Evolutionary conservation across 1,284 basidiomycete genomes (phyloP).

Genomic region (Amylostereum chailletii): DNA sequence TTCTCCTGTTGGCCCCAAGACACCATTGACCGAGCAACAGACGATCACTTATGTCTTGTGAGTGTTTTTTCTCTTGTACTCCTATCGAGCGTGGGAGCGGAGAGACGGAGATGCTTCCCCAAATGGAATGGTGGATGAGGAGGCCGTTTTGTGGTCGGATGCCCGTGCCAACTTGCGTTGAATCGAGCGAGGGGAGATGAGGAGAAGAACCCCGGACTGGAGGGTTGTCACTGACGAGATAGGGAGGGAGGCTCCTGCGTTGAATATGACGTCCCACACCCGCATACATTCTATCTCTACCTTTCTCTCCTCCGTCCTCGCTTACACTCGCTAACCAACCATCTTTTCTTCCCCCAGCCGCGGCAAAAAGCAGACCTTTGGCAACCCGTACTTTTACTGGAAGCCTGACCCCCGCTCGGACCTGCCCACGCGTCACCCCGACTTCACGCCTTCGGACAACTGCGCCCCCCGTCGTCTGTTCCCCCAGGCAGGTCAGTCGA

Average conservation of each 20-base stretch:
- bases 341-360: slow-evolving; percentile 29
- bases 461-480: slow-evolving; percentile 44
- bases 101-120: no score
- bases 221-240: no score
- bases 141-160: no score
- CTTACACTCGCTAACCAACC: not conserved
- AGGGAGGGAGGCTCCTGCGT: no score
- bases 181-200: no score
- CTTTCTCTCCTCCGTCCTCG: not conserved
- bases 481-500: slow-evolving; percentile 20
- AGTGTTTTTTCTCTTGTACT: slow-evolving; percentile 18
- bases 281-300: no score
- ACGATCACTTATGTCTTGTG: slow-evolving; percentile 52
- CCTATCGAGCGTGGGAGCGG: no score
- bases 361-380: slow-evolving; percentile 37
- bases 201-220: no score
- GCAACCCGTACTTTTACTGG: slow-evolving; percentile 41
- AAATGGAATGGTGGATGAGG: no score
- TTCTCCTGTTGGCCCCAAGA: slow-evolving; percentile 15
- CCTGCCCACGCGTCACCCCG: slow-evolving; percentile 40
- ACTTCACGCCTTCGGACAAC: slow-evolving; percentile 38
- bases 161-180: no score
- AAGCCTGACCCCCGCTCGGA: slow-evolving; percentile 32
- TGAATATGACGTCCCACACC: no score
- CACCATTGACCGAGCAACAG: slow-evolving; percentile 33